Evolutionary conservation across 2,329 filamentous ascomycete genomes (phyloP).

Genomic region (Arachnomyces sp.): DNA sequence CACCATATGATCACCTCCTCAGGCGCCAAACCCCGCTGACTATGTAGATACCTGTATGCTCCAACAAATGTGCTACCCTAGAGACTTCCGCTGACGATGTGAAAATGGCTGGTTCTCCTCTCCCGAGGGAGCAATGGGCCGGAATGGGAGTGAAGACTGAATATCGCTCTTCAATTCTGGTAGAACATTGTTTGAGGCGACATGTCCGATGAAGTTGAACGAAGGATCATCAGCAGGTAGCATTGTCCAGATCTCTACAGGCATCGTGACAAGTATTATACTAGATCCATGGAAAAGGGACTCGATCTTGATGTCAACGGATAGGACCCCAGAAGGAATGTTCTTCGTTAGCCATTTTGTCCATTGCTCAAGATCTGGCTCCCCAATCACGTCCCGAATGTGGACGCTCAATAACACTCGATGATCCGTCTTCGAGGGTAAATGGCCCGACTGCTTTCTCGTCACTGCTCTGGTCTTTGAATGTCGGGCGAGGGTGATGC

Average conservation of each 20-base stretch:
- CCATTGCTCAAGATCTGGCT: constrained; percentile 5
- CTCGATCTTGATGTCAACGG: constrained; percentile 3
- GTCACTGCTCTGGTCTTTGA: background rate
- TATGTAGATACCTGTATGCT: too few species aligned
- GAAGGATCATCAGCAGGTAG: constrained; percentile 4
- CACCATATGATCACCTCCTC: too few species aligned
- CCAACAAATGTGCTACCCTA: too few species aligned
- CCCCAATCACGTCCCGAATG: constrained; percentile 1
- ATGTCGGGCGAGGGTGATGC: constrained; percentile 6
- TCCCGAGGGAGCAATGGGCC: too few species aligned
- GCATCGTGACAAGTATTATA: constrained; percentile 6
- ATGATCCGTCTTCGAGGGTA: background rate
- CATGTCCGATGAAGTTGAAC: constrained; percentile 7
- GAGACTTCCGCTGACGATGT: too few species aligned
- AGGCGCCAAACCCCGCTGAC: too few species aligned
- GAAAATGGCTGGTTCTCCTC: too few species aligned
- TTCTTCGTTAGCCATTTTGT: constrained; percentile 4
- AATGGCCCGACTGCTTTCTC: too few species aligned
- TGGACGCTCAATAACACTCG: constrained; percentile 6
- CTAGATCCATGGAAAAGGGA: constrained; percentile 2
- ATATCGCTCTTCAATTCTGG: too few species aligned
- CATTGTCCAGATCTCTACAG: constrained; percentile 9
- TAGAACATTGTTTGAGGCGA: background rate
- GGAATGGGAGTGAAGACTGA: too few species aligned
- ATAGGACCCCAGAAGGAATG: constrained; percentile 3